Conservation (phyloP, 169 alveolate genomes). For the Amoebophrya sp. region DNA sequence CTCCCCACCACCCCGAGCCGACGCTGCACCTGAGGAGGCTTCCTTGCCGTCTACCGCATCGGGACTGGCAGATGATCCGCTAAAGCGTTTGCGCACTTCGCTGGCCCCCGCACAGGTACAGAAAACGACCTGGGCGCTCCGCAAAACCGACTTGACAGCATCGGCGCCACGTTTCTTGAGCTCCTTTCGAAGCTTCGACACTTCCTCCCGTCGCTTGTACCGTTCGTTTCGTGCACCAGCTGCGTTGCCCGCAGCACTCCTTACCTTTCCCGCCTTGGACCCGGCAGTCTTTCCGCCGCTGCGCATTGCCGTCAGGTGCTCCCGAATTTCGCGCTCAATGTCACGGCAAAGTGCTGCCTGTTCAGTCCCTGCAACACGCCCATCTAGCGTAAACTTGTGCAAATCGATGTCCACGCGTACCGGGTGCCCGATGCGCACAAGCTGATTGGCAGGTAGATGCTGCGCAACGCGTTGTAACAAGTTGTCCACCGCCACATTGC, state of each 20-base stretch:
- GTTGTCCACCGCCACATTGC: constrained; percentile 46
- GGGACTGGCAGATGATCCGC: not conserved
- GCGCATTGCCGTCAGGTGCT: not conserved
- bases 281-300: not conserved
- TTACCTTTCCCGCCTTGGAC: not conserved
- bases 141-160: not conserved
- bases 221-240: constrained; percentile 33
- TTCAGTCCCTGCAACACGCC: constrained; percentile 40
- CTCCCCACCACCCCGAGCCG: not conserved
- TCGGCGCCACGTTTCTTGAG: not conserved
- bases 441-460: not conserved
- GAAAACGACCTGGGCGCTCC: constrained; percentile 34
- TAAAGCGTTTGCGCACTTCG: constrained; percentile 32
- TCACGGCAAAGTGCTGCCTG: constrained; percentile 44
- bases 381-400: constrained; percentile 43
- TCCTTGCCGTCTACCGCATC: not conserved
- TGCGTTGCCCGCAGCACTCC: constrained; percentile 28
- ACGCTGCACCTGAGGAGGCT: not conserved
- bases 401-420: constrained; percentile 34
- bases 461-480: constrained; percentile 29
- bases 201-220: not conserved
- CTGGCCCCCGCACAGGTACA: constrained; percentile 49
- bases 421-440: constrained; percentile 40
- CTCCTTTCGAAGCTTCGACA: not conserved
- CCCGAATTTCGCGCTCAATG: constrained; percentile 33